Percentiles rank a stretch among this genome's conserved stretches.
Conservation (phyloP, 169 alveolate genomes). For the Plasmodium gallinaceum region DNA sequence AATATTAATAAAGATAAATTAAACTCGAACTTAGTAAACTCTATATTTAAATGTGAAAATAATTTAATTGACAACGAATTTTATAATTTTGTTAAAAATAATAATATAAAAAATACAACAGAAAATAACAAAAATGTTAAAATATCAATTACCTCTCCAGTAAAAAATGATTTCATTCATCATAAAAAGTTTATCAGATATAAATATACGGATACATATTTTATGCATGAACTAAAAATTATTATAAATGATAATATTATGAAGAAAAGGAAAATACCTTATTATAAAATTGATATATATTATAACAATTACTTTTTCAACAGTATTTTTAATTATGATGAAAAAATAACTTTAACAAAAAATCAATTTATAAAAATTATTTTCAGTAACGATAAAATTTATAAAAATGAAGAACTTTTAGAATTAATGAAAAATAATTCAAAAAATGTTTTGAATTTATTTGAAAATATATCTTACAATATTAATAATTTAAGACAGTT, state of each 20-base stretch:
- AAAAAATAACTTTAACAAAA: background rate
- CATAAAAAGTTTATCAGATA: constrained; percentile 20
- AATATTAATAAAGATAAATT: background rate
- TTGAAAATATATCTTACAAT: background rate
- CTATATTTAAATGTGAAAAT: too few relatives aligned
- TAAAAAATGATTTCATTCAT: background rate
- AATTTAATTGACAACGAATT: too few relatives aligned
- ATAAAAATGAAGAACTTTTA: background rate
- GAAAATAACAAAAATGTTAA: too few relatives aligned
- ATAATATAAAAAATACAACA: too few relatives aligned
- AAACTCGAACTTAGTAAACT: too few relatives aligned
- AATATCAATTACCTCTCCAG: background rate
- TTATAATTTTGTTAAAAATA: too few relatives aligned
- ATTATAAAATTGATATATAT: constrained; percentile 4
- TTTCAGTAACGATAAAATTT: background rate
- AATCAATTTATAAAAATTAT: background rate
- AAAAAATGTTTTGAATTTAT: background rate
- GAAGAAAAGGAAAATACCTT: constrained; percentile 18
- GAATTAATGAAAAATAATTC: background rate
- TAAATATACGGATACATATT: constrained; percentile 7
- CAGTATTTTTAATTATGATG: background rate
- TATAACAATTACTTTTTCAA: constrained; percentile 28
- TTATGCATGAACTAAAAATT: constrained; percentile 21
- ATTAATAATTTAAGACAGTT: background rate
- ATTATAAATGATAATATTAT: constrained; percentile 14